Base-by-base conservation (phyloP, 2,329 filamentous ascomycete species). In the Ceratocystis colombiana region DNA sequence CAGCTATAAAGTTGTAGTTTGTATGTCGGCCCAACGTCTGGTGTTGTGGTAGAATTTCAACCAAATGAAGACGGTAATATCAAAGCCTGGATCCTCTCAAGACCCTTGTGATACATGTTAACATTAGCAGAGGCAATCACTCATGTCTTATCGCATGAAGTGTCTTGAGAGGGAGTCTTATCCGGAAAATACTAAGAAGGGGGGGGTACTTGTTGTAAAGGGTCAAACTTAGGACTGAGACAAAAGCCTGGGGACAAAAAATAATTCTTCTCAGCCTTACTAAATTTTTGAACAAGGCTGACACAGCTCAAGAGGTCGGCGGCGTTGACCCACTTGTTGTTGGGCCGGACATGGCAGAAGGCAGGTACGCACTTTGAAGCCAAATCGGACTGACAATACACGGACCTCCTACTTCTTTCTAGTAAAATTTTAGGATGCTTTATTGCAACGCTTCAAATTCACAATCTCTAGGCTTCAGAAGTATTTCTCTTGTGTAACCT, bases 181-280 rank as follows among this genome's bases (percentile, higher is more conserved):
- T 8, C 7, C n/a, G 0, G n/a, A 53, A 7, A 53, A 53, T 53
- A 20, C 22, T 10, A 25, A 3, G n/a, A 50, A n/a, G 5, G 48
- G 7, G n/a, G 7, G 6, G n/a, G 48, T 22, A 20, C 7, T 53
- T 50, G 46, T 50, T 50, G 8, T 25, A 17, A 53, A 28, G 48
- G 8, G 20, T 10, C 8, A 4, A 53, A 5, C 22, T 2, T 41
- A 2, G 37, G 10, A 5, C 37, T 41, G 3, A 41, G 10, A 41
- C 37, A 41, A 53, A 15, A 8, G 20, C 10, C 15, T 25, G 48
- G 48, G 15, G 22, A 28, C 3, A 5, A 53, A 5, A 53, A 53
- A 53, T 33, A 45, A 10, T 44, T 17, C 3, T 64, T 64, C 28
- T 20, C 55, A 62, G 64, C 57, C 55, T 66, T 66, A 7, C 37